Evolutionary conservation across 192 early-diverging fungal species (phyloP).

Genomic region (Lobulomyces angularis): DNA sequence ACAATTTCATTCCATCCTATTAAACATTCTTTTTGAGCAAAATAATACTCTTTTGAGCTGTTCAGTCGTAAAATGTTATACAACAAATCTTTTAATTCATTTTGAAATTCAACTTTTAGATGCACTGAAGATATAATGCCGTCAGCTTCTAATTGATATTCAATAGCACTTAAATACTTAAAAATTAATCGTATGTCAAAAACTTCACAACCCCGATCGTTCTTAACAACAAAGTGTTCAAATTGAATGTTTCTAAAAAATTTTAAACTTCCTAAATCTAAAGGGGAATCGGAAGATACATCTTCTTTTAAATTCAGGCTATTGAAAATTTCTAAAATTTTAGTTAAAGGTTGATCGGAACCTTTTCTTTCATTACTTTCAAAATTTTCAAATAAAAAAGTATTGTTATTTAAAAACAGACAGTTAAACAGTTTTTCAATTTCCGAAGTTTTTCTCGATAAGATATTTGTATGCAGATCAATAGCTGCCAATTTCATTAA

Average conservation of each 20-base stretch:
- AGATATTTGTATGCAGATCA: slow-evolving; percentile 63
- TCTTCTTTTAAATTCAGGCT: slow-evolving; percentile 64
- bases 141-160: no score
- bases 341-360: slow-evolving; percentile 54
- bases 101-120: no score
- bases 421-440: slow-evolving; percentile 31
- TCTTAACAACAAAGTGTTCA: slow-evolving; percentile 28
- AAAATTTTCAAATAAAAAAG: background rate
- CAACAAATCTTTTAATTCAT: no score
- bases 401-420: slow-evolving; percentile 22
- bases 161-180: no score
- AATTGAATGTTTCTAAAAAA: slow-evolving; percentile 36
- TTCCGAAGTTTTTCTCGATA: slow-evolving; percentile 22
- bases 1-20: no score
- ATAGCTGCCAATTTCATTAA: slow-evolving; percentile 73
- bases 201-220: slow-evolving; percentile 42
- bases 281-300: no score
- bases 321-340: slow-evolving; percentile 60
- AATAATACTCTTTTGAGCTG: no score
- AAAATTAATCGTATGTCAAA: slow-evolving; percentile 64
- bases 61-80: no score
- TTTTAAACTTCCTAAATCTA: no score
- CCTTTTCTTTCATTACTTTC: slow-evolving; percentile 8
- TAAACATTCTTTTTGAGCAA: no score
- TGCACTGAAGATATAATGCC: no score